These are phyloP conservation scores for Penicillium oxalicum DNA, from an alignment of 2,329 filamentous ascomycete genomes.

Conservation along the genomic window DNA sequence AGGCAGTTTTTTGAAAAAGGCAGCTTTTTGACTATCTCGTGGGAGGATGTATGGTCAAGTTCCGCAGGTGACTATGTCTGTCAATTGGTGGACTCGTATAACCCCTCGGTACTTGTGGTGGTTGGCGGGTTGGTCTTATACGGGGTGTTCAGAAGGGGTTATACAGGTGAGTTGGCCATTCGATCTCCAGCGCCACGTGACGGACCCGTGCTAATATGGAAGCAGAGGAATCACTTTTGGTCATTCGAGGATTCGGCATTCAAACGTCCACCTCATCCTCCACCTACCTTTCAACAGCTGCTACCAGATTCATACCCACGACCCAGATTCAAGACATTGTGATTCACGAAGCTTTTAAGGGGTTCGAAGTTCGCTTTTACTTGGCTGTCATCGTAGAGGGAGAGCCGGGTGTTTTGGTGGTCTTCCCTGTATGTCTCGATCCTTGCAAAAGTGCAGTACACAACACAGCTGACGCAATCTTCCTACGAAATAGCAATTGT, in stretches of 20 bases:
- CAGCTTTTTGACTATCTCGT: constrained; percentile 19
- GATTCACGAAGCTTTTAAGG: constrained; percentile 89
- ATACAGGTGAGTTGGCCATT: constrained; percentile 41
- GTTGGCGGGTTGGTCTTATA: constrained; percentile 39
- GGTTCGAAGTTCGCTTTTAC: constrained; percentile 87
- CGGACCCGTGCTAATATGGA: constrained; percentile 22
- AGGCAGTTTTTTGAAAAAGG: constrained; percentile 23
- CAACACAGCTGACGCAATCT: constrained; percentile 2
- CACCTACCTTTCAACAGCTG: constrained; percentile 58
- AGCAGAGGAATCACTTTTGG: constrained; percentile 74
- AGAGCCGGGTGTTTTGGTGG: constrained; percentile 84
- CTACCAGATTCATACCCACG: constrained; percentile 79
- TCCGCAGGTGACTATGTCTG: constrained; percentile 27
- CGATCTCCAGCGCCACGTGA: neutral
- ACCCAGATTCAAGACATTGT: constrained; percentile 88
- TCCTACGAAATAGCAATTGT: constrained; percentile 45
- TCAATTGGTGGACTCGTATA: constrained; percentile 33
- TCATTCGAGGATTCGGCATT: constrained; percentile 81
- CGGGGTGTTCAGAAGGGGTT: constrained; percentile 43
- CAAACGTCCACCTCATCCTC: constrained; percentile 71
- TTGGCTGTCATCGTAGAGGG: constrained; percentile 83
- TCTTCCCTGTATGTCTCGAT: constrained; percentile 63
- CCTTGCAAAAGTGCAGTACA: neutral
- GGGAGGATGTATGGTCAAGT: constrained; percentile 31
- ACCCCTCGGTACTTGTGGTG: constrained; percentile 40